Evolutionary conservation across 2,329 filamentous ascomycete species (phyloP).

Genomic region (Diaporthe sp.): DNA sequence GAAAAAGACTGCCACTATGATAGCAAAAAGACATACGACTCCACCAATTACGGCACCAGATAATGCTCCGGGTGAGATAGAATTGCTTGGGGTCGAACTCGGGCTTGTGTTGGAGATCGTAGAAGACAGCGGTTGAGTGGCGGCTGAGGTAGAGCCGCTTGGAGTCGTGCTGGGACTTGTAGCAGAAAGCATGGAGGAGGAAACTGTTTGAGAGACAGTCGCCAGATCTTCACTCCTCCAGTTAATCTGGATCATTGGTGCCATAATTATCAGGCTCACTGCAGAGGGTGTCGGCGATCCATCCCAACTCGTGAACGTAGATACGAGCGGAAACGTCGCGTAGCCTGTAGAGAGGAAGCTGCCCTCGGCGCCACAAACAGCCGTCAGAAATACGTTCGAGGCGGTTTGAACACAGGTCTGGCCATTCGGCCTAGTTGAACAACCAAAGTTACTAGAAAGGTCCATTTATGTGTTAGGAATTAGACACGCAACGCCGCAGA

Average conservation of each 20-base stretch:
- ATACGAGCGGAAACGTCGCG: background rate
- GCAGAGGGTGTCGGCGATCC: background rate
- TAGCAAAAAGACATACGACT: background rate
- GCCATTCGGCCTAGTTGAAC: background rate
- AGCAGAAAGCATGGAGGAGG: background rate
- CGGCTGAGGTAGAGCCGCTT: background rate
- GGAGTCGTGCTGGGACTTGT: background rate
- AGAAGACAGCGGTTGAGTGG: background rate
- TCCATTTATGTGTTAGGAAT: background rate
- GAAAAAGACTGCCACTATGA: background rate
- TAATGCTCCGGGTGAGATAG: background rate
- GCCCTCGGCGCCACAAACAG: background rate
- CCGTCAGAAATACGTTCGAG: background rate
- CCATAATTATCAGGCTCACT: background rate
- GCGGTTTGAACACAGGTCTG: slow-evolving; percentile 13
- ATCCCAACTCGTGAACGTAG: background rate
- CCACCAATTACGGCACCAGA: slow-evolving; percentile 9
- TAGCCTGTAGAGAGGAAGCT: background rate
- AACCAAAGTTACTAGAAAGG: background rate
- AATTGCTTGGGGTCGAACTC: background rate
- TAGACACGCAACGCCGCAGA: background rate
- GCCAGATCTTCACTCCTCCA: slow-evolving; percentile 17
- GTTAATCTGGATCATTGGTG: slow-evolving; percentile 26
- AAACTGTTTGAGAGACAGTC: background rate
- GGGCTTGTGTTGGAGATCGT: background rate